Conservation (phyloP, 441 rosid species). For the Lepidium campestre region DNA sequence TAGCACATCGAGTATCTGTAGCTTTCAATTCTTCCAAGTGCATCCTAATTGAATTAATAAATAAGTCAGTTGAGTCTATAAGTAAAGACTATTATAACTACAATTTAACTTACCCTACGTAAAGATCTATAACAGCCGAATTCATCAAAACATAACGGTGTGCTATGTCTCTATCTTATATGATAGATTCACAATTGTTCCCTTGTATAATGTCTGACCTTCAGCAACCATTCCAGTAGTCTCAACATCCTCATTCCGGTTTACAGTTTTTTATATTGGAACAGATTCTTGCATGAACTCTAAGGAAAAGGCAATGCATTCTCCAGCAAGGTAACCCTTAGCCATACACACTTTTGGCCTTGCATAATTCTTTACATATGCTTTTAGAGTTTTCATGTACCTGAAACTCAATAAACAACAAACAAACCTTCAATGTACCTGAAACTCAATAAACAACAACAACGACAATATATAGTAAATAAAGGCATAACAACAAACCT, state of each 20-base stretch:
- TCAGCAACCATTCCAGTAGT: neutral
- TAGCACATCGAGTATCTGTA: too few relatives aligned
- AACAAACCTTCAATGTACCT: too few relatives aligned
- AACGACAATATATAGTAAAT: too few relatives aligned
- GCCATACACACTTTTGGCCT: neutral
- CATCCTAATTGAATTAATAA: too few relatives aligned
- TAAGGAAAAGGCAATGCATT: neutral
- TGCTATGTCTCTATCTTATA: too few relatives aligned
- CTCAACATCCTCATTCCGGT: neutral
- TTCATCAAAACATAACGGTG: neutral
- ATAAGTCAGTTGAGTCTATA: neutral
- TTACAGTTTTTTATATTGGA: neutral
- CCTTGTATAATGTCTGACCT: neutral
- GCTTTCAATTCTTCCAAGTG: too few relatives aligned
- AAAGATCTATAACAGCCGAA: neutral
- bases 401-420: neutral
- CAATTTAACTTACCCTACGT: neutral
- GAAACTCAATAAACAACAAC: too few relatives aligned
- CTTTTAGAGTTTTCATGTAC: neutral
- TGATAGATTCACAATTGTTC: too few relatives aligned
- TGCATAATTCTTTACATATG: neutral
- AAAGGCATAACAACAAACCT: neutral
- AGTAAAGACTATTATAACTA: too few relatives aligned
- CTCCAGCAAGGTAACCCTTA: neutral
- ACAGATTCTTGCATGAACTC: neutral